Evolutionary conservation across 768 basidiomycete genomes (phyloP).

Genomic region (Macrolepiota fuliginosa): DNA sequence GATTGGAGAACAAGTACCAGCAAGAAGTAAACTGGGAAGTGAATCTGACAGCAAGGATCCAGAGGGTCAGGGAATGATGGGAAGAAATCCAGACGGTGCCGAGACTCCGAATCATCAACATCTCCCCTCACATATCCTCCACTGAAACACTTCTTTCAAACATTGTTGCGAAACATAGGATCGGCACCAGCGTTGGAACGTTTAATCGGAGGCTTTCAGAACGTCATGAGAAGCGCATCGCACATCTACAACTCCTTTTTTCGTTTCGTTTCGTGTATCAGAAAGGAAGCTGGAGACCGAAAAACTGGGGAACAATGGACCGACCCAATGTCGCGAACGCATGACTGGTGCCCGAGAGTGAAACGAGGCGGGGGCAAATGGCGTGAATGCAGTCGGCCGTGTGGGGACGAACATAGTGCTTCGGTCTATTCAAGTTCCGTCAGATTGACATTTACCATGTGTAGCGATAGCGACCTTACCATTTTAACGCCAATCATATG

Average conservation of each 20-base stretch:
- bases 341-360: neutral
- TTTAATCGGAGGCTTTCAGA: neutral
- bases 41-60: neutral
- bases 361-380: neutral
- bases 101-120: neutral
- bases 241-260: conserved; percentile 6
- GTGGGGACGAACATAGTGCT: neutral
- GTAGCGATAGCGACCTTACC: neutral
- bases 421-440: neutral
- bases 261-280: conserved; percentile 2
- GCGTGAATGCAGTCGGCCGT: conserved; percentile 9
- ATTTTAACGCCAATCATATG: neutral
- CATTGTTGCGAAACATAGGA: neutral
- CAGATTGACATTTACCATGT: neutral
- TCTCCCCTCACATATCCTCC: neutral
- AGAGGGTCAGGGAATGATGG: neutral
- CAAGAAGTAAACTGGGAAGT: neutral
- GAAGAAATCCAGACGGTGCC: conserved; percentile 4
- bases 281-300: neutral
- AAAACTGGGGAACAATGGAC: neutral
- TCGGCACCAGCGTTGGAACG: neutral
- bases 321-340: conserved; percentile 1
- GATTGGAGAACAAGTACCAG: neutral
- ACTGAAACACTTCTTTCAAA: neutral
- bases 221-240: neutral